A percentile compares a stretch with the other conserved stretches of the same genome.
phyloP scores from a whole-genome alignment of 148 eudicot genomes.

The Suaeda aralocaspica region DNA sequence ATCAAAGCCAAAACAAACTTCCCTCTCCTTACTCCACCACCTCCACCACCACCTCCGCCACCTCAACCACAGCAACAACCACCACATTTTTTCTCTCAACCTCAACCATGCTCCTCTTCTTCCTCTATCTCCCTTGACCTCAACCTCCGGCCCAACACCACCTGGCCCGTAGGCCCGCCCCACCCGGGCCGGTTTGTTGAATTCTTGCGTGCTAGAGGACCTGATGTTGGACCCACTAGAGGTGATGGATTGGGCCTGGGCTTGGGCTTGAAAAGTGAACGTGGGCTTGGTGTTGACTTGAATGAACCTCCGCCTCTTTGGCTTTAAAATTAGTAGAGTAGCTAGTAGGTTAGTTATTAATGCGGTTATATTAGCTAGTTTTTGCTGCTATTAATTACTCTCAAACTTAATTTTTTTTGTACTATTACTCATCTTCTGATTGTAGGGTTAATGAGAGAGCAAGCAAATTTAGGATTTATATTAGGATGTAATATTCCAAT shows the following conservation, averaged over 20 bases:
- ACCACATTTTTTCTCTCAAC: background rate
- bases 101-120: background rate
- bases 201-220: constrained; percentile 8
- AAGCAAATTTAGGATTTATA: background rate
- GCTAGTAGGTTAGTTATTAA: too few relatives aligned
- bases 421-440: background rate
- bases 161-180: background rate
- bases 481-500: background rate
- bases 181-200: constrained; percentile 31
- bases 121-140: constrained; percentile 23
- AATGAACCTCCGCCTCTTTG: constrained; percentile 41
- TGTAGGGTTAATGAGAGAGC: background rate
- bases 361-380: background rate
- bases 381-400: background rate
- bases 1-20: constrained; percentile 45
- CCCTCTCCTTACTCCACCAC: constrained; percentile 25
- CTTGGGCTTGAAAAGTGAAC: constrained; percentile 7
- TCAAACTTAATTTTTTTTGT: background rate
- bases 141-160: constrained; percentile 5
- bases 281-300: constrained; percentile 35
- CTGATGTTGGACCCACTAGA: constrained; percentile 8
- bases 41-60: background rate
- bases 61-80: background rate
- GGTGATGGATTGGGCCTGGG: constrained; percentile 21
- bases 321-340: background rate